Base-by-base conservation (phyloP, 352 stramenopile genomes). In the Pythium periplocum region DNA sequence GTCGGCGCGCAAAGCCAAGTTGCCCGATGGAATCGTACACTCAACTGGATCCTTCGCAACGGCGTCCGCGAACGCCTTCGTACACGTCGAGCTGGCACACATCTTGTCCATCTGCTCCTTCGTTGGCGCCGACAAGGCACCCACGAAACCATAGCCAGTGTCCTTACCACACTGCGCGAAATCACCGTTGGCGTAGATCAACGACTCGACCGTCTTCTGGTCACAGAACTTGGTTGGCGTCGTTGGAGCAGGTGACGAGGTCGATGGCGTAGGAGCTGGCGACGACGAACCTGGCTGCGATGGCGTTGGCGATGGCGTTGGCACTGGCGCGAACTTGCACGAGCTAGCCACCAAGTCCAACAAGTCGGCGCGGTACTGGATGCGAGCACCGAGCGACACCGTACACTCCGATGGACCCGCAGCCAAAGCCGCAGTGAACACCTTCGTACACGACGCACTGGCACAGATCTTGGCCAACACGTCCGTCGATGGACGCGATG, bases 391-490 rank as follows among this genome's bases (percentile, higher is more conserved):
- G 4, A 55, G 9, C 2, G 35, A n/a, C 4, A 55, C 26, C 32
- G 57, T 64, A 35, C 57, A 64, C 46, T 64, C 57, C 5, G 12
- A 30, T 7, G 51, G 51, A 45, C 47, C 45, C 30, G 51, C 36
- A 32, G 36, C 50, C 49, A 54, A 38, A 32, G 50, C 57, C 4
- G 44, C 45, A 11, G 37, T 44, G 12, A 64, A 64, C 37, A 58
- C 45, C 32, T 57, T 57, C 11, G 48, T 47, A 58, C 57, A 60
- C 46, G 57, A 54, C 32, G 45, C 41, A 43, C 57, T 60, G 44
- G 51, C 58, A 50, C 59, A 66, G 35, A 66, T 66, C 43, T 61
- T 61, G 31, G 35, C 36, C 53, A 66, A 4, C 48, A 54, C 42
- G 2, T 33, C 40, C n/a, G 30, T 31, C 48, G 53, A 49, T 42